Percentiles rank a stretch among this genome's conserved stretches.
phyloP scores from a whole-genome alignment of 2,329 filamentous ascomycete genomes.

The Sporothrix phasma region DNA sequence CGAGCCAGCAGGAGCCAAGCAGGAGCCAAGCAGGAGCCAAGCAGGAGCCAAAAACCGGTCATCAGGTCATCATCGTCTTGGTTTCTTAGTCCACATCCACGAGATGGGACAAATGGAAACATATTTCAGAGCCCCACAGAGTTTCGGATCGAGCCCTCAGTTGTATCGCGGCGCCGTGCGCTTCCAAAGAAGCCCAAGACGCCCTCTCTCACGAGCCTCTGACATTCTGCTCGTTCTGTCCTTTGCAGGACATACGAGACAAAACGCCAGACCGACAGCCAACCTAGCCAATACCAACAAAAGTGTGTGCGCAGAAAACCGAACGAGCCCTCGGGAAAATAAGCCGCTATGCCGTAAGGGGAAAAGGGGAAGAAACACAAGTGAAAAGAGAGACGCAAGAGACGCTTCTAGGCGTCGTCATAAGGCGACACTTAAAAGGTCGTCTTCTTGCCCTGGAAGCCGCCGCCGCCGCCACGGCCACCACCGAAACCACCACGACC shows the following conservation, averaged over 20 bases:
- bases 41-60: conserved; percentile 11
- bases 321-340: conserved; percentile 31
- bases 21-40: conserved; percentile 12
- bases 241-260: neutral
- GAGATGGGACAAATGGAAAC: neutral
- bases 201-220: conserved; percentile 10
- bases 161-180: conserved; percentile 36
- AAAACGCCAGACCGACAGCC: conserved; percentile 43
- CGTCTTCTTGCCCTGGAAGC: conserved; percentile 72
- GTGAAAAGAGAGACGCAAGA: neutral
- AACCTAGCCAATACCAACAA: conserved; percentile 39
- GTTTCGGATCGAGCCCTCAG: conserved; percentile 27
- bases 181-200: neutral
- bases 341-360: neutral
- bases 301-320: conserved; percentile 19
- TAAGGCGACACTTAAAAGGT: conserved; percentile 33
- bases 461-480: conserved; percentile 39
- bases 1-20: conserved; percentile 11
- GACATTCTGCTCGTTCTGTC: neutral
- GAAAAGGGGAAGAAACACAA: neutral
- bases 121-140: conserved; percentile 16
- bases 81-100: neutral
- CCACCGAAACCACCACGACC: conserved; percentile 47
- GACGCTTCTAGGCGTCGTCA: neutral
- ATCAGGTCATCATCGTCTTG: conserved; percentile 15